Conservation (phyloP, 1,284 basidiomycete genomes). For the Rhodotorula sp. region DNA sequence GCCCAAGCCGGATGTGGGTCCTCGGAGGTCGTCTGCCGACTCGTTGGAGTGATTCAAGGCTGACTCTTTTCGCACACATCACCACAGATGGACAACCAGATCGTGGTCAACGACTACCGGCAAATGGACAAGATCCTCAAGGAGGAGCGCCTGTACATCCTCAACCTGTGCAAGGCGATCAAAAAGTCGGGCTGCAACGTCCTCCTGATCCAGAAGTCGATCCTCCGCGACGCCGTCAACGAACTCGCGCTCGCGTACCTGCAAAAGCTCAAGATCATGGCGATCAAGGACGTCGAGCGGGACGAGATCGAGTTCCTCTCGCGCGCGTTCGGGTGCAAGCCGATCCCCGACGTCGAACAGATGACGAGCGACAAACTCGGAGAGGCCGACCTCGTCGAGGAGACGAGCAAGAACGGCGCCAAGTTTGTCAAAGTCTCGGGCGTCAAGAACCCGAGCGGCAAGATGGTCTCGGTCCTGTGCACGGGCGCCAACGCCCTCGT, state of each 20-base stretch:
- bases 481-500: conserved; percentile 93
- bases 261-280: conserved; percentile 94
- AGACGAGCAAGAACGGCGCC: conserved; percentile 76
- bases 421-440: conserved; percentile 95
- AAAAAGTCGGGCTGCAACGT: conserved; percentile 99
- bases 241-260: conserved; percentile 98
- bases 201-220: conserved; percentile 96
- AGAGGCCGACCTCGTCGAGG: conserved; percentile 92
- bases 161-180: conserved; percentile 99
- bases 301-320: conserved; percentile 98
- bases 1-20: conserved; percentile 87
- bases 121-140: conserved; percentile 99
- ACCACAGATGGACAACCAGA: conserved; percentile 96
- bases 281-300: conserved; percentile 96
- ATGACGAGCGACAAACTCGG: conserved; percentile 99
- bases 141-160: conserved; percentile 95
- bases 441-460: conserved; percentile 82
- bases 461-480: conserved; percentile 92
- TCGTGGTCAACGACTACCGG: conserved; percentile 98
- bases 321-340: conserved; percentile 92
- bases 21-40: background rate
- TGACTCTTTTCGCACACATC: background rate
- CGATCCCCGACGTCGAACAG: conserved; percentile 94
- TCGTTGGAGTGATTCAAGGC: background rate
- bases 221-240: conserved; percentile 96